Evolutionary conservation across 1,284 basidiomycete species (phyloP).

Genomic region (Puccinia horiana): DNA sequence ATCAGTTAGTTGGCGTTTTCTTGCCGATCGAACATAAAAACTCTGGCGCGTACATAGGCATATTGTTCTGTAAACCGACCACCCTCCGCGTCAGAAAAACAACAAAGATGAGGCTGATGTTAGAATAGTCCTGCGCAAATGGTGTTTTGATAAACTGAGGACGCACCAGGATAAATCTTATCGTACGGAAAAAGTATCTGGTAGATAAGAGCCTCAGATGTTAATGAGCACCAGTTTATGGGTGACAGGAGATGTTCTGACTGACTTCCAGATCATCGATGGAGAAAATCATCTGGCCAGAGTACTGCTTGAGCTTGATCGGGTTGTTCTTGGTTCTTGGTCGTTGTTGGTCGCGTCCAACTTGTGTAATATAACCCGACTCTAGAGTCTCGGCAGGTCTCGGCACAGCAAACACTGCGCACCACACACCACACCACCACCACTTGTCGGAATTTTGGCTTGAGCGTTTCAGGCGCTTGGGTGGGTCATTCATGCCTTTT

Average conservation of each 20-base stretch:
- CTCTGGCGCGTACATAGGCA: constrained; percentile 35
- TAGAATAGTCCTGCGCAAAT: not conserved
- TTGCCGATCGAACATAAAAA: not conserved
- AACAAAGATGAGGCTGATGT: not conserved
- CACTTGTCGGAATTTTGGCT: too few species aligned
- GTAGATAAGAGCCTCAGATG: not conserved
- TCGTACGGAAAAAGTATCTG: constrained; percentile 49
- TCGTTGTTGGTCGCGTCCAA: not conserved
- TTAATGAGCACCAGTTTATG: not conserved
- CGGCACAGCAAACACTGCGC: not conserved
- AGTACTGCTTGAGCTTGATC: not conserved
- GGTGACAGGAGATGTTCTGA: not conserved
- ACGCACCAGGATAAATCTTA: constrained; percentile 48
- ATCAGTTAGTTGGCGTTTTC: not conserved
- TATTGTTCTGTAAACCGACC: constrained; percentile 34
- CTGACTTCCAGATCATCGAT: constrained; percentile 48
- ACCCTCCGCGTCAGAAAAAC: not conserved
- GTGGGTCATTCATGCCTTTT: too few species aligned
- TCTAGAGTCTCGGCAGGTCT: too few species aligned
- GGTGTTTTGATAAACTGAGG: not conserved
- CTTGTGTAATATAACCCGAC: too few species aligned
- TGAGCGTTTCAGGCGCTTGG: too few species aligned
- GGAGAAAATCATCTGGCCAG: constrained; percentile 32
- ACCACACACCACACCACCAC: too few species aligned
- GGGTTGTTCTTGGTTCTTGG: not conserved